Conservation (phyloP, 2,329 filamentous ascomycete genomes). For the Cryphonectria parasitica region DNA sequence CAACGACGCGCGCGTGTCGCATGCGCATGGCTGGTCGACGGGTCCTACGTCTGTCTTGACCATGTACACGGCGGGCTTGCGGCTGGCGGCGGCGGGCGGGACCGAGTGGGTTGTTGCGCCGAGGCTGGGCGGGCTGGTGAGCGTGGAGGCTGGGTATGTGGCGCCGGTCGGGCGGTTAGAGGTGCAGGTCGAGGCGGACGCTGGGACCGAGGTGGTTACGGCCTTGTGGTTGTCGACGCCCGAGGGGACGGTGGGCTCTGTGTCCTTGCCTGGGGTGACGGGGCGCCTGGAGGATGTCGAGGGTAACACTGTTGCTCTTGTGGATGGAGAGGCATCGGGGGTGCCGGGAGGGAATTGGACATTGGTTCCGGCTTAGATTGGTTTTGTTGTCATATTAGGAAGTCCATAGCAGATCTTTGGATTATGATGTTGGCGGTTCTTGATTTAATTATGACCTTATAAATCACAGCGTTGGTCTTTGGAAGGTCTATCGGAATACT, state of each 20-base stretch:
- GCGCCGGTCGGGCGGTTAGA: slow-evolving; percentile 6
- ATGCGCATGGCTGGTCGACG: slow-evolving; percentile 25
- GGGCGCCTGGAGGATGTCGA: not conserved
- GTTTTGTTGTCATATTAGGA: not conserved
- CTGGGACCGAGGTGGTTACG: not conserved
- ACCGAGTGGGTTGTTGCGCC: slow-evolving; percentile 19
- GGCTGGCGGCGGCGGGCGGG: slow-evolving; percentile 18
- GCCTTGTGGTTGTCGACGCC: slow-evolving; percentile 8
- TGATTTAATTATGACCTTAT: not conserved
- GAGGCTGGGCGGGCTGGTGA: slow-evolving; percentile 14
- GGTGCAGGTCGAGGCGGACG: slow-evolving; percentile 14
- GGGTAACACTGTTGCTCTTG: not conserved
- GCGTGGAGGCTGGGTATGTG: slow-evolving; percentile 5
- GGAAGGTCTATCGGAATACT: not conserved
- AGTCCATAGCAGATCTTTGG: not conserved
- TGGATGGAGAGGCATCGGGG: slow-evolving; percentile 3
- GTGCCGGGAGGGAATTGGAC: slow-evolving; percentile 14
- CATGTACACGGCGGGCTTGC: slow-evolving; percentile 19
- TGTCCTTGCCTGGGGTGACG: slow-evolving; percentile 1
- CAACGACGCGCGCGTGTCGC: slow-evolving; percentile 20
- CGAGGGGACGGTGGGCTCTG: not conserved
- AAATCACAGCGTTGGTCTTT: not conserved
- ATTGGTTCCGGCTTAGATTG: not conserved
- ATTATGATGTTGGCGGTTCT: too few species aligned
- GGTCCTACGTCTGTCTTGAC: slow-evolving; percentile 21